Evolutionary conservation across 2,329 filamentous ascomycete genomes (phyloP).

Genomic region (Metarhizium anisopliae): DNA sequence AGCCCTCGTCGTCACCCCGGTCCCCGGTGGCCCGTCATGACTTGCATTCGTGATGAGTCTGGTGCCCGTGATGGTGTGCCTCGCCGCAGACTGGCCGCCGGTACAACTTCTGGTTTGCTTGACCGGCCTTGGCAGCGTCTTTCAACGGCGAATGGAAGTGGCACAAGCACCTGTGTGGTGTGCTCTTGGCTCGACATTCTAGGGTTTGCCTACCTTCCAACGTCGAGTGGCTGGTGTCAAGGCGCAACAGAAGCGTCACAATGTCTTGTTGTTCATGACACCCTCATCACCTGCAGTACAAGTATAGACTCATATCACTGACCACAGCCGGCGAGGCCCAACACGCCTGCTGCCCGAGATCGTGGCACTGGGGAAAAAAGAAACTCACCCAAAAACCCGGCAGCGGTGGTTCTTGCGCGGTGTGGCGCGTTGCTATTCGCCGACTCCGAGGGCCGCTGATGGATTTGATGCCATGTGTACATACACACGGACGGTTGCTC

Average conservation of each 20-base stretch:
- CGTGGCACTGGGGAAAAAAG: not conserved
- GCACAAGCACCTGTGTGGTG: not conserved
- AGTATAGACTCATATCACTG: not conserved
- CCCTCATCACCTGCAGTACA: not conserved
- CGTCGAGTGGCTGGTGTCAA: no score
- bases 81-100: no score
- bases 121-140: not conserved
- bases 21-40: not conserved
- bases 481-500: not conserved
- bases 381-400: not conserved
- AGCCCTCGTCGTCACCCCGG: not conserved
- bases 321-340: not conserved
- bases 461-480: not conserved
- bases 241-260: not conserved
- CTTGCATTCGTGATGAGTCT: not conserved
- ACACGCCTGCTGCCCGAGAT: not conserved
- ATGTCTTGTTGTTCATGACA: not conserved
- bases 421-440: conserved; percentile 3
- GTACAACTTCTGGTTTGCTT: not conserved
- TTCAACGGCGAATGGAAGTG: not conserved
- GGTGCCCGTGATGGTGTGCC: no score
- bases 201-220: not conserved
- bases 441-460: not conserved
- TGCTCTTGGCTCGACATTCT: not conserved
- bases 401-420: not conserved